Evolutionary conservation across 1,139 yeast species (phyloP), one percentile per base, ranked within the genome.

Genomic region (Candida tropicalis): DNA sequence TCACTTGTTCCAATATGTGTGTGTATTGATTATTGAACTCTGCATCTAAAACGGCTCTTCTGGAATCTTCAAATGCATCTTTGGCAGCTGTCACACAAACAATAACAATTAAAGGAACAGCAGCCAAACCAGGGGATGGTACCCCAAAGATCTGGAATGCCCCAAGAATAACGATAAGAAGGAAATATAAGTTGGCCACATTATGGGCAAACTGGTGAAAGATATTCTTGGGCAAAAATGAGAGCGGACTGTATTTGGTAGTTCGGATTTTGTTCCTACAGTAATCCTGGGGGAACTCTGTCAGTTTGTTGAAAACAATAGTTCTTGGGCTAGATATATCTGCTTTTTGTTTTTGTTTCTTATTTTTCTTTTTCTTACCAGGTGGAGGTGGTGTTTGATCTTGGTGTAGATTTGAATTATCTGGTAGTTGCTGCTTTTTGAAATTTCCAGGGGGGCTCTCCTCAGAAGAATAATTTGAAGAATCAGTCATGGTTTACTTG

Each of bases 251-350:
- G 64, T 93, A 93, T 65, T 90, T 91, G 4, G 99, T 90, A 1
- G 99, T 91, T 69, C 97, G 84, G 56, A 93, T 89, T 65, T 93
- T 93, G 69, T 93, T 93, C 60, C 96, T 77, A 2, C 95, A 83
- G 60, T 84, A 93, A 9, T 22, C 27, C 16, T 33, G 36, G n/a
- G 36, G 36, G 4, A 10, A 22, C n/a, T 6, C 20, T 9, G 17
- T 4, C 5, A 23, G 12, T 10, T 22, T 33, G 27, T 33, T 33
- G 36, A 33, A 33, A 20, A 33, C 36, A 8, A 33, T 13, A 9
- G 26, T 33, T 31, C 35, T 17, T 31, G 35, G 5, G 13, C 24
- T 13, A 5, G 33, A 29, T 15, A 16, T 13, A 18, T 18, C 24
- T 5, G n/a, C 9, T n/a, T 18, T 5, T 31, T 31, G n/a, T 20